Evolutionary conservation across 306 rosid species (phyloP), one percentile per base, ranked within the genome.

Genomic region (Prunus mongolica): DNA sequence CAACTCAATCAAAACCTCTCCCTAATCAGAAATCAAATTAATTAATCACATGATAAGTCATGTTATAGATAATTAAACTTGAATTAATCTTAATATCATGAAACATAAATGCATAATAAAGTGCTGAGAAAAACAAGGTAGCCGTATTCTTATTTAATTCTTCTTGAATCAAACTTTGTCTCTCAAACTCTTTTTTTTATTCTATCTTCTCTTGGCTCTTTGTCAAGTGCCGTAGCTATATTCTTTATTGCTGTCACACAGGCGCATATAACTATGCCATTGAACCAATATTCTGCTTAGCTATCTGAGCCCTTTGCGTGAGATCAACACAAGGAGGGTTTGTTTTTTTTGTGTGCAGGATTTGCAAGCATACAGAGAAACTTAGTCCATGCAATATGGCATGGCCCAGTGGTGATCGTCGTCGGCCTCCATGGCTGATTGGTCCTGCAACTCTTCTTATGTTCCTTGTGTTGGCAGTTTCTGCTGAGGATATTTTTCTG

Each of bases 401-500:
- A 60, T 44, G 32, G 68, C 62, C 51, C 15, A 12, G 14, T 76
- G 18, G 7, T 70, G 56, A 64, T 83, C 51, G 20, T 20, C 71
- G 71, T 12, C 65, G 9, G 24, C 18, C 8, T 14, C 52, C 34
- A 22, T 38, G 66, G 66, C 45, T 49, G 30, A 11, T 69, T 18
- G 25, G 79, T 67, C 24, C 47, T 57, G 65, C 69, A 19, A 52
- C 61, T 70, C 8, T 86, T 69, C 60, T 84, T 46, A 1, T 72
- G 18, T 6, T 83, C 15, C 67, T 58, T 67, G 66, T 54, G 77
- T 67, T 72, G n/a, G 63, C 20, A 41, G 80, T 72, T 55, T 78
- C 54, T 0, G 69, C 86, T 62, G 80, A 32, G 18, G 79, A 91
- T 66, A 68, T 83, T 58, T 84, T 78, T 51, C 85, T 84, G 63